These are phyloP conservation scores for Monosporascus sp. DNA, from an alignment of 2,329 filamentous ascomycete species.

Conservation along the genomic window DNA sequence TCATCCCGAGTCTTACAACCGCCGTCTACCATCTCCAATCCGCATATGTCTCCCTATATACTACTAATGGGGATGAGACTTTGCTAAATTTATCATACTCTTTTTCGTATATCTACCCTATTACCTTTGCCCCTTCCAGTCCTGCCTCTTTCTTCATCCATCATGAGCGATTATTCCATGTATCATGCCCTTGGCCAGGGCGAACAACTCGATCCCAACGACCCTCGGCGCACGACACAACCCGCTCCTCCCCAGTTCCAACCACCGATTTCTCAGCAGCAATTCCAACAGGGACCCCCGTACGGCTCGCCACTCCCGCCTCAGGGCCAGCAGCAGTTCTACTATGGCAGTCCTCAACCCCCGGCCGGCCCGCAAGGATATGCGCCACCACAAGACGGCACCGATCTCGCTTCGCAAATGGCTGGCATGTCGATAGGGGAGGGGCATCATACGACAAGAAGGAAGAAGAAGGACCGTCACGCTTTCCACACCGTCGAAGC, in stretches of 20 bases:
- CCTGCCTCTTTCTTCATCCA: not conserved
- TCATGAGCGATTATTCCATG: conserved; percentile 51
- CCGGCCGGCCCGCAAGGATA: conserved; percentile 28
- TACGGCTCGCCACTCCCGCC: conserved; percentile 33
- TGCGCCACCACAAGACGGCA: conserved; percentile 36
- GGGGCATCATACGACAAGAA: conserved; percentile 48
- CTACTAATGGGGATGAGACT: not conserved
- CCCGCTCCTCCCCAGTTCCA: conserved; percentile 52
- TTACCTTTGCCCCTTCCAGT: too few relatives aligned
- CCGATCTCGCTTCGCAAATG: conserved; percentile 66
- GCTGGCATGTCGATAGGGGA: conserved; percentile 66
- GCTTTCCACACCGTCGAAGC: conserved; percentile 84
- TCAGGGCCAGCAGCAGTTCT: conserved; percentile 34
- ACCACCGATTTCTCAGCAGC: conserved; percentile 47
- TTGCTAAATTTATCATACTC: not conserved
- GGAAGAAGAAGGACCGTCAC: conserved; percentile 92
- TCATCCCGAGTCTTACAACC: not conserved
- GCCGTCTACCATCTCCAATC: too few relatives aligned
- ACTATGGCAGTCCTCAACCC: conserved; percentile 32
- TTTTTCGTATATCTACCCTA: too few relatives aligned
- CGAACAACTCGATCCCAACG: conserved; percentile 48
- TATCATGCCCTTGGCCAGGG: conserved; percentile 54
- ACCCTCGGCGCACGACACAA: conserved; percentile 46
- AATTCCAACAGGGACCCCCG: conserved; percentile 42
- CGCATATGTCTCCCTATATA: not conserved